Conservation (phyloP, 2,329 filamentous ascomycete genomes). For the Seiridium cupressi region DNA sequence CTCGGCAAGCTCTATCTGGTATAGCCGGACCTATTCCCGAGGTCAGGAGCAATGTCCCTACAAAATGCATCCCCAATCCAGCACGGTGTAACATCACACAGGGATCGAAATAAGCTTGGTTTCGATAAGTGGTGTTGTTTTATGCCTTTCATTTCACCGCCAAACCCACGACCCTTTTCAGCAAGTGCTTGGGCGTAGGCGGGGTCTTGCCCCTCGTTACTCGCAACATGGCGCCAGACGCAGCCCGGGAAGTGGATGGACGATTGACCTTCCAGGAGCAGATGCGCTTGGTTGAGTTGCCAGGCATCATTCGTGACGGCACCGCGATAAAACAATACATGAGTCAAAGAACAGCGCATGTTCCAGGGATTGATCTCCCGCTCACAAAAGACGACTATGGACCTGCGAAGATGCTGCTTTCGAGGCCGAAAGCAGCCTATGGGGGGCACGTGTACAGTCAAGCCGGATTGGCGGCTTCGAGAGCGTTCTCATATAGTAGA, state of each 20-base stretch:
- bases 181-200: not conserved
- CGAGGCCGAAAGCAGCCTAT: slow-evolving; percentile 26
- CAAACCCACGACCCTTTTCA: not conserved
- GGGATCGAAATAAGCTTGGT: too few relatives aligned
- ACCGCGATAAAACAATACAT: slow-evolving; percentile 29
- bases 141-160: not conserved
- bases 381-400: slow-evolving; percentile 1
- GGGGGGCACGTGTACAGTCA: slow-evolving; percentile 46
- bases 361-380: slow-evolving; percentile 28
- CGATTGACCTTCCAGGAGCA: slow-evolving; percentile 34
- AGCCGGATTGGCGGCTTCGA: slow-evolving; percentile 34
- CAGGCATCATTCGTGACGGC: slow-evolving; percentile 15
- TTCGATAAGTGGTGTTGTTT: not conserved
- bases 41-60: not conserved
- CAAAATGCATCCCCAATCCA: not conserved
- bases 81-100: too few relatives aligned
- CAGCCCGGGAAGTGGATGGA: not conserved
- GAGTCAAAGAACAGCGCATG: slow-evolving; percentile 30
- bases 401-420: slow-evolving; percentile 8
- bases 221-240: not conserved
- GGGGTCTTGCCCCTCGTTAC: not conserved
- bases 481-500: slow-evolving; percentile 28
- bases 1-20: not conserved
- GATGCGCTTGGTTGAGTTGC: slow-evolving; percentile 29
- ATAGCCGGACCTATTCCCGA: not conserved